Conservation (phyloP, 768 basidiomycete genomes). For the Psilocybe subaeruginosa region DNA sequence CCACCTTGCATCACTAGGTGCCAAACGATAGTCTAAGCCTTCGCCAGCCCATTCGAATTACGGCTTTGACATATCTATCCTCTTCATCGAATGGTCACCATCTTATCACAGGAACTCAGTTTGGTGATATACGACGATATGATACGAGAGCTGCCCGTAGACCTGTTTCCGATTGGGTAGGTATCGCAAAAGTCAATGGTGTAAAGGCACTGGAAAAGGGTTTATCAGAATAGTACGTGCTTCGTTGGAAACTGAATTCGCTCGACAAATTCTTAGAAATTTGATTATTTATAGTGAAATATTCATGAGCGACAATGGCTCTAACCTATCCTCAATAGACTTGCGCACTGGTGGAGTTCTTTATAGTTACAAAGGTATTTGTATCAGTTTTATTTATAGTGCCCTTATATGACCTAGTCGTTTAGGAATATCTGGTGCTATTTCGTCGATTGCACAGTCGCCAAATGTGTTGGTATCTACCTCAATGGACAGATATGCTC, state of each 20-base stretch:
- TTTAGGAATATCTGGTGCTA: slow-evolving; percentile 67
- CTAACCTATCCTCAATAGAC: slow-evolving; percentile 68
- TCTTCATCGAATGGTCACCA: slow-evolving; percentile 44
- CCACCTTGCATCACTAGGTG: slow-evolving; percentile 39
- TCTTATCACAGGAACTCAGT: slow-evolving; percentile 70
- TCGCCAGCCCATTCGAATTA: slow-evolving; percentile 79
- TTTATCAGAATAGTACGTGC: slow-evolving; percentile 61
- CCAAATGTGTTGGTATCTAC: slow-evolving; percentile 59
- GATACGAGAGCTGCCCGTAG: slow-evolving; percentile 72
- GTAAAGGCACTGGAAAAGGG: slow-evolving; percentile 63
- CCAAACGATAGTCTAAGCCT: slow-evolving; percentile 77
- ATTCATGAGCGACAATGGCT: slow-evolving; percentile 70
- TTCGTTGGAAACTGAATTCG: background rate
- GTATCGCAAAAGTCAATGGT: slow-evolving; percentile 62
- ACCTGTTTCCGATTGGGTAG: slow-evolving; percentile 71
- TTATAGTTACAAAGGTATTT: slow-evolving; percentile 69
- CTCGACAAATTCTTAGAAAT: slow-evolving; percentile 1
- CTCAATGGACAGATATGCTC: slow-evolving; percentile 69
- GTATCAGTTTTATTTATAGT: background rate
- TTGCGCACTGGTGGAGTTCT: slow-evolving; percentile 64
- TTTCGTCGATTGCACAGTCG: slow-evolving; percentile 64
- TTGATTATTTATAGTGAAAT: slow-evolving; percentile 52
- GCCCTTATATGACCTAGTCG: slow-evolving; percentile 25
- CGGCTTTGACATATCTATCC: slow-evolving; percentile 63
- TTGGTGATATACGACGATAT: slow-evolving; percentile 77